Conservation (phyloP, 441 rosid genomes). For the Pelargonium myrrhifolium region DNA sequence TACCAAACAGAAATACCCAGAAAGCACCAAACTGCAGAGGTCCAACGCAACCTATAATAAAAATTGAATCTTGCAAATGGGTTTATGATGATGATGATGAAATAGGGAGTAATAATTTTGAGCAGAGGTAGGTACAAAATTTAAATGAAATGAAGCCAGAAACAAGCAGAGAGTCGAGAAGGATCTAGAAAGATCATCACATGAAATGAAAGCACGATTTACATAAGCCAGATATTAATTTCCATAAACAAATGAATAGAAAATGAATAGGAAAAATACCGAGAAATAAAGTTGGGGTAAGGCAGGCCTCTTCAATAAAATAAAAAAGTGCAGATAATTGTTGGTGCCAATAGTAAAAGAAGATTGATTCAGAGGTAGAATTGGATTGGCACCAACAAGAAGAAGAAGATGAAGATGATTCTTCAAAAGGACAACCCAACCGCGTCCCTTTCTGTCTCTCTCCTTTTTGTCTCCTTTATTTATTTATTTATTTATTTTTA, state of each 20-base stretch:
- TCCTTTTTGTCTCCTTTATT: not conserved
- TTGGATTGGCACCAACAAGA: not conserved
- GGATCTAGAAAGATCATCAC: constrained; percentile 16
- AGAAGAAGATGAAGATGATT: not conserved
- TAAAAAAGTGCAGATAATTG: not conserved
- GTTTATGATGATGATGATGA: too few relatives aligned
- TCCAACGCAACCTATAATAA: not conserved
- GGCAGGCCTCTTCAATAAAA: too few relatives aligned
- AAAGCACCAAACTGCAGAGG: not conserved
- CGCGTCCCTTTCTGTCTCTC: constrained; percentile 10
- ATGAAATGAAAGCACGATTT: not conserved
- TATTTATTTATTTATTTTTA: not conserved
- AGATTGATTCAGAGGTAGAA: not conserved
- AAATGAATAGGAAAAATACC: not conserved
- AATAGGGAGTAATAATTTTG: not conserved
- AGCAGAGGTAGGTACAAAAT: constrained; percentile 1
- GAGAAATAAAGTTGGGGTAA: too few relatives aligned
- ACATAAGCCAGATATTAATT: constrained; percentile 1
- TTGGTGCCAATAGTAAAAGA: not conserved
- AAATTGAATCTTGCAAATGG: not conserved
- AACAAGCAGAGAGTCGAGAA: not conserved
- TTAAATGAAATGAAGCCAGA: not conserved
- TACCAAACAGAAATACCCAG: constrained; percentile 3
- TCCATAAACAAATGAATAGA: not conserved
- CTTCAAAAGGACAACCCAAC: constrained; percentile 8